Conservation (phyloP, 257 asterid genomes). For the Solanum chilense region DNA sequence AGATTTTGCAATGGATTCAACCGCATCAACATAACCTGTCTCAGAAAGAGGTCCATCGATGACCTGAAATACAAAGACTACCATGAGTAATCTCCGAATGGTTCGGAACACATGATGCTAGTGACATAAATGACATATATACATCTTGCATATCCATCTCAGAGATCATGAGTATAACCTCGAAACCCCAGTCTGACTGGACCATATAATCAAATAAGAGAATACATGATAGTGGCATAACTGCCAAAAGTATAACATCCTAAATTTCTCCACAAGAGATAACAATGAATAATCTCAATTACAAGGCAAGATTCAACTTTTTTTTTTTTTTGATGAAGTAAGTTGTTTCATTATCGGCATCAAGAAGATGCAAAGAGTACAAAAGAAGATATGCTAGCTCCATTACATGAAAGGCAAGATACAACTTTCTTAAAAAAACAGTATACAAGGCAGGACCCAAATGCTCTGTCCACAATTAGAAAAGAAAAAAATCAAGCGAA, state of each 20-base stretch:
- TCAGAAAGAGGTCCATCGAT: constrained; percentile 48
- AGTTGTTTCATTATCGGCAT: no score
- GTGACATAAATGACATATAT: background rate
- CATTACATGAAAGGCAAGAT: no score
- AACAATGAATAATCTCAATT: background rate
- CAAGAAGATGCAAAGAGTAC: no score
- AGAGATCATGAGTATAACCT: background rate
- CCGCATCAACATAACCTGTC: constrained; percentile 25
- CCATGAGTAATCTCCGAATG: background rate
- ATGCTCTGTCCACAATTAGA: background rate
- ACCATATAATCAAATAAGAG: background rate
- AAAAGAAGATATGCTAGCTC: no score
- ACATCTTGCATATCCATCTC: background rate
- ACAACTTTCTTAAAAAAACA: background rate
- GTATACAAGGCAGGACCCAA: background rate
- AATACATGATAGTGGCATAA: background rate
- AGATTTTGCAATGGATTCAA: constrained; percentile 29
- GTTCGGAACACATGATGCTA: background rate
- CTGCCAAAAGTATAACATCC: background rate
- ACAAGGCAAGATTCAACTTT: background rate
- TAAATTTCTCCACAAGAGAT: background rate
- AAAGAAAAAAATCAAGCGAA: background rate
- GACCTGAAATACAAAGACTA: constrained; percentile 27
- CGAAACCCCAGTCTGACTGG: background rate
- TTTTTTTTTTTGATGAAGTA: background rate